phyloP scores from a whole-genome alignment of 73 alveolate species.

The Paramecium bursaria region DNA sequence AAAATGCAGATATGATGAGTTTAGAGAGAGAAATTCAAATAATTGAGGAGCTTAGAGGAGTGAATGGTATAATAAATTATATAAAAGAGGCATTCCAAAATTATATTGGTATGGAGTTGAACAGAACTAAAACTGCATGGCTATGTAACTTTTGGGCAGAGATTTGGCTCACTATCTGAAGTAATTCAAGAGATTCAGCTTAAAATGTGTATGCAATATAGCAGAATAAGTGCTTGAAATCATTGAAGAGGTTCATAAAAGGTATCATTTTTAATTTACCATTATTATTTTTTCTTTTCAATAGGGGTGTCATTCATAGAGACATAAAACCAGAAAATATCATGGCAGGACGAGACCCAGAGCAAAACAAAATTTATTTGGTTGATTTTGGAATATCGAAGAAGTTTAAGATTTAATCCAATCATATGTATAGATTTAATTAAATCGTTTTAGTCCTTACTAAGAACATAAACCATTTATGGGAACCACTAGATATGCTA shows the following conservation, averaged over 20 bases:
- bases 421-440: background rate
- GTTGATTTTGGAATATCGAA: slow-evolving; percentile 90
- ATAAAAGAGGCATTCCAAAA: slow-evolving; percentile 55
- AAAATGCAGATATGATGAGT: slow-evolving; percentile 53
- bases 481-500: slow-evolving; percentile 84
- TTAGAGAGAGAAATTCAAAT: slow-evolving; percentile 51
- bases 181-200: slow-evolving; percentile 1
- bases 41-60: slow-evolving; percentile 41
- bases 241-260: slow-evolving; percentile 58
- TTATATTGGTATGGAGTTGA: slow-evolving; percentile 64
- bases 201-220: slow-evolving; percentile 48
- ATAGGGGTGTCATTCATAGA: slow-evolving; percentile 74
- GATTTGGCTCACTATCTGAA: slow-evolving; percentile 33
- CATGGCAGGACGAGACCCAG: slow-evolving; percentile 77
- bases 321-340: slow-evolving; percentile 89
- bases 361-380: slow-evolving; percentile 66
- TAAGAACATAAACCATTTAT: slow-evolving; percentile 70
- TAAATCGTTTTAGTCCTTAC: slow-evolving; percentile 48
- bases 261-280: background rate
- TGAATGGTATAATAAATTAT: background rate
- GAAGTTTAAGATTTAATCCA: slow-evolving; percentile 51
- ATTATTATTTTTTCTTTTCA: slow-evolving; percentile 63
- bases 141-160: slow-evolving; percentile 49
- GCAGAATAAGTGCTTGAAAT: slow-evolving; percentile 36
- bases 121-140: slow-evolving; percentile 35